These are phyloP conservation scores for Nyctanthes arbortristis DNA, from an alignment of 257 asterid genomes.

Conservation along the genomic window DNA sequence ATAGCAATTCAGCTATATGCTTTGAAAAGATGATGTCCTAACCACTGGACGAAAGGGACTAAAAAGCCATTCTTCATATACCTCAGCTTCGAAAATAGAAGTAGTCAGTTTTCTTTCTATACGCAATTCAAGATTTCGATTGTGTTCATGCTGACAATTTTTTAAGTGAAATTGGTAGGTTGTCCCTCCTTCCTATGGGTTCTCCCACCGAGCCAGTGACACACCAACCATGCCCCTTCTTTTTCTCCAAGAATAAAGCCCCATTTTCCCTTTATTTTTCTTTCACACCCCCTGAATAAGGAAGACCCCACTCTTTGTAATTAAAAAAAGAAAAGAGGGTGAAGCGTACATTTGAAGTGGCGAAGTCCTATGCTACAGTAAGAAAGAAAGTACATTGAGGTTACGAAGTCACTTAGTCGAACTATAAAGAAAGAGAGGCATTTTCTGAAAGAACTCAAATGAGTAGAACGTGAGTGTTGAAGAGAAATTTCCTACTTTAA, in stretches of 20 bases:
- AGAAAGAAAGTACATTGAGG: not conserved
- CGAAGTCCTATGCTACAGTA: too few species aligned
- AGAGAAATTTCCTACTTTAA: too few species aligned
- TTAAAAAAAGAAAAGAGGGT: too few species aligned
- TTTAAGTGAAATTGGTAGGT: not conserved
- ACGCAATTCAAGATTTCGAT: constrained; percentile 9
- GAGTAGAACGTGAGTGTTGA: too few species aligned
- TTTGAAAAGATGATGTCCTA: not conserved
- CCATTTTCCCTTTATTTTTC: constrained; percentile 12
- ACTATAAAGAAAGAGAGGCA: too few species aligned
- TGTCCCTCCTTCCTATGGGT: not conserved
- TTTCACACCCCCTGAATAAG: not conserved
- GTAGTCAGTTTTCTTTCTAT: not conserved
- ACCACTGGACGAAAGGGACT: constrained; percentile 9
- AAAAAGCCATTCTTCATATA: constrained; percentile 3
- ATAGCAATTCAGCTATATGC: too few species aligned
- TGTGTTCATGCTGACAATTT: constrained; percentile 5
- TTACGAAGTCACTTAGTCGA: not conserved
- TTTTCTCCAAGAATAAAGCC: constrained; percentile 18
- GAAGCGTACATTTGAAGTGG: not conserved
- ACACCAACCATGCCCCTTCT: constrained; percentile 23
- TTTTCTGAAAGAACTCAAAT: too few species aligned
- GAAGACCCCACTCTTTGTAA: too few species aligned
- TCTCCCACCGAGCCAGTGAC: constrained; percentile 6
- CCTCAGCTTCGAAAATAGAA: constrained; percentile 1